These are phyloP conservation scores for Aspergillus nanangensis DNA, from an alignment of 495 filamentous ascomycete genomes.

Conservation along the genomic window DNA sequence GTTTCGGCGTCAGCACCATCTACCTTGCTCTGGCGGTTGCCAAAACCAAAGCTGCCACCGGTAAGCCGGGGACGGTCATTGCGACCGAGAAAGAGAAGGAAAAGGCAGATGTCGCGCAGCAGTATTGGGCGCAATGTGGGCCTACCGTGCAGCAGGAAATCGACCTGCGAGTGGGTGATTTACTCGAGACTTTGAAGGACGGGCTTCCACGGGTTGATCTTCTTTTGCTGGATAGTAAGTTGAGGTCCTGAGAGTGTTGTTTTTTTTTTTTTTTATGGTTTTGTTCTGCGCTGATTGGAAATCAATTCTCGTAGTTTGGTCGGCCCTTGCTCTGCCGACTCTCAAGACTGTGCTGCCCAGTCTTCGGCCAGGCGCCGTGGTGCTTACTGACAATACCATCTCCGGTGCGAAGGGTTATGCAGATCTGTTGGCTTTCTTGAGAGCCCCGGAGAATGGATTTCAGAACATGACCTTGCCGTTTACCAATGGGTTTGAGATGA, in stretches of 20 bases:
- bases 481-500: constrained; percentile 9
- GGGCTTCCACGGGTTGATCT: constrained; percentile 47
- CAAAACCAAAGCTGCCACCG: constrained; percentile 15
- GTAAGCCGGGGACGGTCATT: constrained; percentile 39
- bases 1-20: constrained; percentile 57
- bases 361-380: constrained; percentile 41
- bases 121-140: constrained; percentile 46
- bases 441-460: constrained; percentile 6
- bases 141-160: constrained; percentile 37
- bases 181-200: constrained; percentile 44
- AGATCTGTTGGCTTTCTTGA: constrained; percentile 28
- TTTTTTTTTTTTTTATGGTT: constrained; percentile 48
- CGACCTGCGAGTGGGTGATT: constrained; percentile 51
- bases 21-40: constrained; percentile 53
- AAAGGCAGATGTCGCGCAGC: constrained; percentile 41
- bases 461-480: constrained; percentile 8
- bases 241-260: too few species aligned
- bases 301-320: constrained; percentile 52
- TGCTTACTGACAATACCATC: constrained; percentile 47
- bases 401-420: constrained; percentile 29
- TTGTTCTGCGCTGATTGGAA: too few species aligned
- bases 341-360: constrained; percentile 41
- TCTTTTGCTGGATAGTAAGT: constrained; percentile 53
- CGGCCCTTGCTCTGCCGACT: constrained; percentile 45
- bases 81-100: constrained; percentile 53